Evolutionary conservation across 164 flowering plant genomes (phyloP), one percentile per base, ranked within the genome.

Genomic region (Cinnamomum chago): DNA sequence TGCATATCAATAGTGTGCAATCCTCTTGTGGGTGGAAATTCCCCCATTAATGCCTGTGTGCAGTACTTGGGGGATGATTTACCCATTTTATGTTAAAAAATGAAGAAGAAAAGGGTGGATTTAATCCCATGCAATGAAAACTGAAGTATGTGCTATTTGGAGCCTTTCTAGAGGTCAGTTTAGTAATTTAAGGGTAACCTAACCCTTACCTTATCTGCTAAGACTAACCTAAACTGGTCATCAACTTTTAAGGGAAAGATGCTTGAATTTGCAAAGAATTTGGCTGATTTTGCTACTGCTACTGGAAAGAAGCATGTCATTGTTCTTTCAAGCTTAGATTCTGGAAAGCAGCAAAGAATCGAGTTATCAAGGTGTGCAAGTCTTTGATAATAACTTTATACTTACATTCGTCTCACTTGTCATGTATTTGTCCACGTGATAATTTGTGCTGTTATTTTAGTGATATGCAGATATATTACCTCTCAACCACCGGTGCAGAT

Each of bases 271-370:
- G 95, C 97, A 1, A 88, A 86, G 79, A 89, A 90, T 77, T 67
- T 95, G 80, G 98, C 98, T 65, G 81, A 84, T 76, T 95, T 89
- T 86, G 95, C 89, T 76, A 86, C 83, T 81, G 77, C 84, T 5
- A 80, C 84, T 80, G 94, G 97, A 73, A 93, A 87, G 82, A 88
- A 92, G 81, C 97, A 93, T 81, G 82, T 90, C n/a, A 66, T 93
- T 75, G 76, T 95, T 62, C 93, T 95, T 62, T 95, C 99, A 35
- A 82, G 97, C 88, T 83, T 95, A 79, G 97, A 93, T 77, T 91
- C 95, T 80, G 90, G 90, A 68, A 81, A 84, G 76, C 89, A 87
- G 90, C 86, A 80, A 78, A 88, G 73, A 27, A 81, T 91, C 81
- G 97, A 93, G 72, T 77, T 82, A 79, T 86, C 92, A 75, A 90